Base-by-base conservation (phyloP, 2,329 filamentous ascomycete species). In the Aspergillus fijiensis region DNA sequence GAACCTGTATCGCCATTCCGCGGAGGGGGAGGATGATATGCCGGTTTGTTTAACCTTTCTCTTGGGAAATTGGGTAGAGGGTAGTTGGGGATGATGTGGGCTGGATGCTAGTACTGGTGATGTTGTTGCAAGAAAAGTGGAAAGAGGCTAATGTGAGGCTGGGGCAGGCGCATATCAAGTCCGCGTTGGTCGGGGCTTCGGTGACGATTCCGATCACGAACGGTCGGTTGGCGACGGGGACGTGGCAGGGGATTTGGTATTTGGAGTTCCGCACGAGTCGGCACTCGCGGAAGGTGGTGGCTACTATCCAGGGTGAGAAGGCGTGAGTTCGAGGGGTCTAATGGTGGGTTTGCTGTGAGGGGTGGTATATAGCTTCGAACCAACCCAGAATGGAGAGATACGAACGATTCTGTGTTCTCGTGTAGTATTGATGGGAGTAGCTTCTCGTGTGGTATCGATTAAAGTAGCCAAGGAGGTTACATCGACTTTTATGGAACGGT, bases 21-120 rank as follows among this genome's bases (percentile, higher is more conserved):
- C 89, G 0, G 95, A 96, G 81, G 95, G 95, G 2, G 73, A 76
- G 55, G 95, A 99, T 79, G 95, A 98, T 77, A 97, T 98, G 92
- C 95, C 95, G 42, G 89, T 91, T 72, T 58, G 82, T 90, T 45
- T 55, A 39, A 47, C 57, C 49, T 59, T n/a, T 21, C 60, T 55
- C 14, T 58, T 39, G 39, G 11, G 5, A 11, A 9, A 19, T 19
- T 48, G 21, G 5, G 27, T 49, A 50, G 57, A 51, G 57, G 21
- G 1, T 39, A 31, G 31, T 16, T 23, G 16, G 50, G 19, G 11
- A 39, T 23, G 50, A 7, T 5, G n/a, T 35, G 27, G 9, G 35
- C 12, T 11, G 27, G 2, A 14, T n/a, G 25, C 1, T 19, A 7
- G 25, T 7, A 27, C 25, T 27, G 25, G 25, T 7, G 25, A 27